Evolutionary conservation across 176 grass and related monocot genomes (phyloP).

Genomic region (Aegilops tauschii): DNA sequence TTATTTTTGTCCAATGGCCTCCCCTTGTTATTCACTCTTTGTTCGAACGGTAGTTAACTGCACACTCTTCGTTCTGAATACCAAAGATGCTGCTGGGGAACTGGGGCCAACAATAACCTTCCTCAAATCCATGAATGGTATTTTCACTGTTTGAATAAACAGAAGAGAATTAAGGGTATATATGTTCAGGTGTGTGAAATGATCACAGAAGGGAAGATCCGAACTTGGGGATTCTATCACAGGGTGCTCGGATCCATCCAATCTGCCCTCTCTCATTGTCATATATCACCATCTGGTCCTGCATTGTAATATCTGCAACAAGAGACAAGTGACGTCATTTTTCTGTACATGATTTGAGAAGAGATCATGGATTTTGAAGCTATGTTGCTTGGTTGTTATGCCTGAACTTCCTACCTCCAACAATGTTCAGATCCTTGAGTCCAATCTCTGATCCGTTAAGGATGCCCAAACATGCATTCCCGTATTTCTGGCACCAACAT

Average conservation of each 20-base stretch:
- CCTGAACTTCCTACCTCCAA: slow-evolving; percentile 67
- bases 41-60: slow-evolving; percentile 42
- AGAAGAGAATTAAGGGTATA: slow-evolving; percentile 64
- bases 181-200: slow-evolving; percentile 61
- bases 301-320: slow-evolving; percentile 76
- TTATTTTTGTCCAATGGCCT: slow-evolving; percentile 28
- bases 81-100: slow-evolving; percentile 47
- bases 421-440: slow-evolving; percentile 71
- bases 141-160: slow-evolving; percentile 76
- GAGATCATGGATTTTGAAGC: neutral
- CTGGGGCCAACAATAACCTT: slow-evolving; percentile 45
- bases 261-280: slow-evolving; percentile 96
- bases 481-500: slow-evolving; percentile 62
- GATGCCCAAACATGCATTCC: slow-evolving; percentile 93
- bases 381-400: neutral
- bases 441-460: slow-evolving; percentile 86
- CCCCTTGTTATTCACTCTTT: slow-evolving; percentile 37
- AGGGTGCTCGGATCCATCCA: slow-evolving; percentile 83
- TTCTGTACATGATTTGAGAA: neutral
- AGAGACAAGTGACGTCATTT: neutral
- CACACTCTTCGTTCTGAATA: slow-evolving; percentile 46
- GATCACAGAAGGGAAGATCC: slow-evolving; percentile 72
- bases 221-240: slow-evolving; percentile 87
- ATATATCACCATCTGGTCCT: slow-evolving; percentile 94
- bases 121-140: slow-evolving; percentile 53